Base-by-base conservation (phyloP, 768 basidiomycete species). In the Lentinula sp. region DNA sequence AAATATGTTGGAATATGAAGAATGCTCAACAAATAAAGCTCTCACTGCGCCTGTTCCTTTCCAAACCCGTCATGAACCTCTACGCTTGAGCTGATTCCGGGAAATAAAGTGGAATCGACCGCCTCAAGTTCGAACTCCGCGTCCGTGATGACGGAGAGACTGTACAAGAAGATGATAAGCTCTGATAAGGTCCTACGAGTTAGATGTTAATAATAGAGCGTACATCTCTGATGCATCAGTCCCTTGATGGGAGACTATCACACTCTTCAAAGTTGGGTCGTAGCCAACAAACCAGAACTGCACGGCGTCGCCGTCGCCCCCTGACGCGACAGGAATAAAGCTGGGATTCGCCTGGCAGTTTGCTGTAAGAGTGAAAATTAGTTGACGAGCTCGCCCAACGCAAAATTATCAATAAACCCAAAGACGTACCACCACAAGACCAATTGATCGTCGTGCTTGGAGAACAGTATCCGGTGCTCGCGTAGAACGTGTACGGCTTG, bases 261-360 rank as follows among this genome's bases (percentile, higher is more conserved):
- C 63, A 20, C 41, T 51, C 16, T 51, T 36, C n/a, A 51, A 36
- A 6, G 39, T 28, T 28, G 73, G 68, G 56, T 78, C 76, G 55
- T 72, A 74, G 3, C 79, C 78, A 9, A 80, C 78, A 71, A 72
- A 76, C 78, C 83, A 85, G 60, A 70, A 80, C 65, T 81, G 80
- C 9, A 72, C 65, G 6, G 59, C 58, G 23, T 54, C 55, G 0
- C 80, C 82, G 61, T 83, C 76, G 8, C 82, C 82, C 0, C 84
- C 82, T 8, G 81, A 77, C 9, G 78, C 80, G 10, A 78, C 68
- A 9, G 82, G 81, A 9, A 73, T 64, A 68, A 85, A 85, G 5
- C 64, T 69, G 1, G 81, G 70, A 60, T 81, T 83, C 6, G 78
- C 77, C 15, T 72, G 63, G 62, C 82, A 85, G 53, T 77, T 78